Conservation (phyloP, 768 basidiomycete species). For the Imleria badia region DNA sequence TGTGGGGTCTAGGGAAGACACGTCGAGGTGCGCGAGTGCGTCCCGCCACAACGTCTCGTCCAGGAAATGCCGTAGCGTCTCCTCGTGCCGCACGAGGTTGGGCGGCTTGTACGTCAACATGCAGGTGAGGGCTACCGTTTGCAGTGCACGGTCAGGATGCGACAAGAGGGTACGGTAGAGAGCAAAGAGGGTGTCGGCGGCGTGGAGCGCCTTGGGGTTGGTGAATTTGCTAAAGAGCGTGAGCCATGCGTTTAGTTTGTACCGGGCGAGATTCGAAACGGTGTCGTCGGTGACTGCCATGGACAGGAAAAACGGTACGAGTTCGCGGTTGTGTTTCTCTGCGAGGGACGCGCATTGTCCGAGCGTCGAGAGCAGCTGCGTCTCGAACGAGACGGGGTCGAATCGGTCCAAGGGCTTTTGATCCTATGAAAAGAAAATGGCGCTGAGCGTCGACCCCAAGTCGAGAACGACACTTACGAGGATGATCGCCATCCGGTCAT, state of each 20-base stretch:
- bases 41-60: conserved; percentile 92
- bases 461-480: conserved; percentile 28
- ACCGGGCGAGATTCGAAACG: conserved; percentile 47
- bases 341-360: conserved; percentile 68
- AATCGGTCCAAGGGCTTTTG: conserved; percentile 55
- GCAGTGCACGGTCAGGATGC: conserved; percentile 79
- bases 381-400: conserved; percentile 74
- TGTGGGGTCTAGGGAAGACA: conserved; percentile 53
- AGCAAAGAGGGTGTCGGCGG: conserved; percentile 59
- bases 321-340: conserved; percentile 84
- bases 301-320: conserved; percentile 80
- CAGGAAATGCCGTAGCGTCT: conserved; percentile 66
- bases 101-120: conserved; percentile 80
- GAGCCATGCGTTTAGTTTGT: conserved; percentile 74
- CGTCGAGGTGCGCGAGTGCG: conserved; percentile 69
- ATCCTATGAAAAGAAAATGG: conserved; percentile 27
- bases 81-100: conserved; percentile 50
- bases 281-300: conserved; percentile 35
- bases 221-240: conserved; percentile 84
- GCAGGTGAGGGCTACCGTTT: conserved; percentile 73
- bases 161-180: conserved; percentile 78
- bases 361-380: conserved; percentile 72
- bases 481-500: conserved; percentile 33
- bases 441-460: not conserved
- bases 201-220: conserved; percentile 88